Evolutionary conservation across 2,329 filamentous ascomycete genomes (phyloP).

Genomic region (Karstenula rhodostoma): DNA sequence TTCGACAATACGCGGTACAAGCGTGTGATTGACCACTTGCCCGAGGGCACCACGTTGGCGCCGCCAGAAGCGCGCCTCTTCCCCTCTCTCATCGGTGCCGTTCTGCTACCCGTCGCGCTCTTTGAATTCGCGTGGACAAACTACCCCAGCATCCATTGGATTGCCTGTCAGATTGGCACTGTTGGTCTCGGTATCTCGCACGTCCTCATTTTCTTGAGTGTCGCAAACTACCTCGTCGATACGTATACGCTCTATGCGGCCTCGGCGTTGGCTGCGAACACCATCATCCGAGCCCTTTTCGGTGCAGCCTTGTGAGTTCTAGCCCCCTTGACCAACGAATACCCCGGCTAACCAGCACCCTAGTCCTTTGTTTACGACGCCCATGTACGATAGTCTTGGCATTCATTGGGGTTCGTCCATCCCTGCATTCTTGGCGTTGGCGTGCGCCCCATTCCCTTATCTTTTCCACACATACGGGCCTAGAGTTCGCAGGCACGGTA

Average conservation of each 20-base stretch:
- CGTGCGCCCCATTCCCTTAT: slow-evolving; percentile 57
- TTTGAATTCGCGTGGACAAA: slow-evolving; percentile 48
- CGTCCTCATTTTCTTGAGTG: slow-evolving; percentile 45
- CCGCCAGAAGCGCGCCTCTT: slow-evolving; percentile 72
- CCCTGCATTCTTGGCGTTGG: slow-evolving; percentile 24
- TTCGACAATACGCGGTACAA: slow-evolving; percentile 28
- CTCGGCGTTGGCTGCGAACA: slow-evolving; percentile 49
- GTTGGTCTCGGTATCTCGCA: slow-evolving; percentile 55
- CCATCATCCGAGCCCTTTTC: slow-evolving; percentile 56
- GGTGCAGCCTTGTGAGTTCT: slow-evolving; percentile 59
- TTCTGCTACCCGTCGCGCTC: slow-evolving; percentile 61
- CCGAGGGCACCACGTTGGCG: slow-evolving; percentile 44
- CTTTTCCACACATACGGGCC: slow-evolving; percentile 73
- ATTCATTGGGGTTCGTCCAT: slow-evolving; percentile 24
- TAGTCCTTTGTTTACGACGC: slow-evolving; percentile 23
- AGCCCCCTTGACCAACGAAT: too few relatives aligned
- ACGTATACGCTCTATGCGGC: slow-evolving; percentile 59
- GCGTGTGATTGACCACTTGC: too few relatives aligned
- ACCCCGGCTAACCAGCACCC: too few relatives aligned
- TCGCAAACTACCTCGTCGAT: slow-evolving; percentile 74
- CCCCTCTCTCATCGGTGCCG: slow-evolving; percentile 65
- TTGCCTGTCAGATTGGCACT: slow-evolving; percentile 60
- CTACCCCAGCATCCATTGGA: slow-evolving; percentile 62
- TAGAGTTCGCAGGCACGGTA: slow-evolving; percentile 66
- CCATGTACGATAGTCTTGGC: slow-evolving; percentile 21